Evolutionary conservation across 2,329 filamentous ascomycete species (phyloP).

Genomic region (Metarhizium robertsii): DNA sequence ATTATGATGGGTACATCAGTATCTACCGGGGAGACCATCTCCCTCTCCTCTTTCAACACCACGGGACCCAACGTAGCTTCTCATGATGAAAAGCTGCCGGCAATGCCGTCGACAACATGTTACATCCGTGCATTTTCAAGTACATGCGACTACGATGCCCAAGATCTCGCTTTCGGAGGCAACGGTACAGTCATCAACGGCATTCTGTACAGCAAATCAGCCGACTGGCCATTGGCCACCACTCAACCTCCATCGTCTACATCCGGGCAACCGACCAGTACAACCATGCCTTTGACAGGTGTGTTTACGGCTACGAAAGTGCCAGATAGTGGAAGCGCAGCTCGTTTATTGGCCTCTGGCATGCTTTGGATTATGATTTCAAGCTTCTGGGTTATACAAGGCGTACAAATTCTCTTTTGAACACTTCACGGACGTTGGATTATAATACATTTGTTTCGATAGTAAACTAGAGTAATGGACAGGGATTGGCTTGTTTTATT

Average conservation of each 20-base stretch:
- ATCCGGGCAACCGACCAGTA: slow-evolving; percentile 9
- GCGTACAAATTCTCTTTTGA: neutral
- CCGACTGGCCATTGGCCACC: slow-evolving; percentile 31
- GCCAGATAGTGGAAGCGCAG: slow-evolving; percentile 8
- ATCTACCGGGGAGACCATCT: slow-evolving; percentile 42
- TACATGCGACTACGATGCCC: slow-evolving; percentile 42
- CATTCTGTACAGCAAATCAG: slow-evolving; percentile 36
- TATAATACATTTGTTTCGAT: neutral
- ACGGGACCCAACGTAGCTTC: slow-evolving; percentile 43
- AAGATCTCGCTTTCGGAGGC: slow-evolving; percentile 36
- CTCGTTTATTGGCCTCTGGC: neutral
- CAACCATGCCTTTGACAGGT: slow-evolving; percentile 19
- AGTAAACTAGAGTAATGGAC: neutral
- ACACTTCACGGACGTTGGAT: neutral
- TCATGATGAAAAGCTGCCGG: slow-evolving; percentile 41
- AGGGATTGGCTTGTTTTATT: neutral
- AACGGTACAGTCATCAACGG: slow-evolving; percentile 52
- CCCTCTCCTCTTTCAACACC: slow-evolving; percentile 44
- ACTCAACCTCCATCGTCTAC: slow-evolving; percentile 13
- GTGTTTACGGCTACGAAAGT: slow-evolving; percentile 26
- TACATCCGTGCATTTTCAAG: slow-evolving; percentile 43
- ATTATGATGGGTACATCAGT: slow-evolving; percentile 47
- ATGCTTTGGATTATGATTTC: neutral
- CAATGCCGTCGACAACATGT: slow-evolving; percentile 43
- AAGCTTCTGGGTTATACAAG: neutral